phyloP scores from a whole-genome alignment of 768 basidiomycete species.

The Ramaria rubella region DNA sequence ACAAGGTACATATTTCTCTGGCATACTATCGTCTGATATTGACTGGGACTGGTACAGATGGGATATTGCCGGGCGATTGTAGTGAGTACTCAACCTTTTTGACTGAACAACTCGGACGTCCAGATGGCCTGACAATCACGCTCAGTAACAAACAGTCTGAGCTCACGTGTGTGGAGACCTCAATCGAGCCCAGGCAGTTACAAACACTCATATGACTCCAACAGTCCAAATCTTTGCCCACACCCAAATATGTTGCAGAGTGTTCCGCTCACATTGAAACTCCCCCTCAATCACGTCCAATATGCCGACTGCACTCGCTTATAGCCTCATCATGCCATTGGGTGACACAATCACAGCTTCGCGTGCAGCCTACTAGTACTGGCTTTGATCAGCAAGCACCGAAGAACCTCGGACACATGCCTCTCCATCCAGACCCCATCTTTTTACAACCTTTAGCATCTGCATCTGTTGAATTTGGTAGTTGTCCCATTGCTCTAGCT shows the following conservation, averaged over 20 bases:
- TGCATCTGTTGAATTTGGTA: no score
- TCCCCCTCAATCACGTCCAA: neutral
- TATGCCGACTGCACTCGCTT: neutral
- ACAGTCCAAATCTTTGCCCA: slow-evolving; percentile 30
- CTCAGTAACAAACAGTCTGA: slow-evolving; percentile 68
- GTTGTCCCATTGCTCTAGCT: no score
- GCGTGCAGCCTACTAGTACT: neutral
- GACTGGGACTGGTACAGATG: slow-evolving; percentile 31
- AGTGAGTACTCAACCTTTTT: slow-evolving; percentile 28
- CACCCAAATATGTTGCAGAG: neutral
- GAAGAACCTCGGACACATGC: neutral
- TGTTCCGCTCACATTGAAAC: neutral
- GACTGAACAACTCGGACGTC: neutral
- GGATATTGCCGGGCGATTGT: slow-evolving; percentile 43
- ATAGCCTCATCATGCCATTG: neutral
- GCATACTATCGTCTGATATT: neutral
- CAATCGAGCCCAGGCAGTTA: slow-evolving; percentile 40
- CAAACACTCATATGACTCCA: slow-evolving; percentile 60
- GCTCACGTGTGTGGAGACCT: slow-evolving; percentile 63
- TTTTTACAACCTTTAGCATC: neutral
- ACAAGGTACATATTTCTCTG: neutral
- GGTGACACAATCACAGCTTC: neutral
- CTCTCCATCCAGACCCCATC: neutral
- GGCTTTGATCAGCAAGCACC: neutral
- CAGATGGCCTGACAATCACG: neutral